These are phyloP conservation scores for Hura crepitans DNA, from an alignment of 441 rosid genomes.

Conservation along the genomic window DNA sequence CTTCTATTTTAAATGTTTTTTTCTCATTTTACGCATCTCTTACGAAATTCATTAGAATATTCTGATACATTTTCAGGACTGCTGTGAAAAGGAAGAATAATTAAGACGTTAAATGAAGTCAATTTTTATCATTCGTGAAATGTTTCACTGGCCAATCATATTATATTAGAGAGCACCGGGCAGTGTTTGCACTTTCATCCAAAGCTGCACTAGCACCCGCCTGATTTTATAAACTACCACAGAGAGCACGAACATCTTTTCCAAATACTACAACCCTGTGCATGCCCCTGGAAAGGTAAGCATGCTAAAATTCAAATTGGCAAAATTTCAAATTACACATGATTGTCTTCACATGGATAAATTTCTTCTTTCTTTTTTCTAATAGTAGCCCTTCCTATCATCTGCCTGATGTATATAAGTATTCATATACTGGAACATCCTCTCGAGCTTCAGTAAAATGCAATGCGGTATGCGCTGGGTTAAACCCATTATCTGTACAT, in stretches of 20 bases:
- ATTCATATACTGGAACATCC: conserved; percentile 11
- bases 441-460: conserved; percentile 11
- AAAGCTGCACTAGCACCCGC: background rate
- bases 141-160: no score
- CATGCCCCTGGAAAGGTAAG: no score
- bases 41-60: no score
- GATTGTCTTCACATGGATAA: background rate
- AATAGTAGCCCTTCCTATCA: background rate
- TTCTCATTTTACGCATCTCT: no score
- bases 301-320: background rate
- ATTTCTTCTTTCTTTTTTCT: background rate
- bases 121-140: background rate
- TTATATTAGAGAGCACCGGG: background rate
- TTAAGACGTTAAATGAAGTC: no score
- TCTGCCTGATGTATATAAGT: conserved; percentile 6
- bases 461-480: background rate
- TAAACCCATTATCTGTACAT: conserved; percentile 31
- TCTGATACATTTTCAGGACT: no score
- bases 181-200: background rate
- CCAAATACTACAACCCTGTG: background rate
- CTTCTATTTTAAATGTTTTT: no score
- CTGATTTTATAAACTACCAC: background rate
- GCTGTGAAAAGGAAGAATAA: no score
- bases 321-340: background rate
- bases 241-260: background rate